phyloP scores from a whole-genome alignment of 2,329 filamentous ascomycete genomes.

The Xylaria polymorpha region DNA sequence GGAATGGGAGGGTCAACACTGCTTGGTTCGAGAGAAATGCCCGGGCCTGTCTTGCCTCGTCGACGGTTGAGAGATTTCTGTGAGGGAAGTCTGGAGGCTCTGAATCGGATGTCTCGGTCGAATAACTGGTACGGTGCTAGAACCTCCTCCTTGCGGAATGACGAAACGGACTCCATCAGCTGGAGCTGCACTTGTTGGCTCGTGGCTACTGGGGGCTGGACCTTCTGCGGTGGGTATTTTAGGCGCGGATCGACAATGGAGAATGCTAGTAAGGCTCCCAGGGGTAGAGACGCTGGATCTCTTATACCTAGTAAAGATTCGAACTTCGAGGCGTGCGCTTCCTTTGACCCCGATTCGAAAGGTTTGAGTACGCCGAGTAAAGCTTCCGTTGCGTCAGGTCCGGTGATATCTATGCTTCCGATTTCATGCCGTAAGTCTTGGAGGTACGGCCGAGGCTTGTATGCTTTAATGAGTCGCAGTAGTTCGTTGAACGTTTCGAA shows the following conservation, averaged over 20 bases:
- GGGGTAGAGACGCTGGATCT: slow-evolving; percentile 76
- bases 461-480: slow-evolving; percentile 66
- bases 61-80: slow-evolving; percentile 86
- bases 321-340: slow-evolving; percentile 62
- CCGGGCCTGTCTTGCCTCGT: slow-evolving; percentile 71
- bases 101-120: slow-evolving; percentile 72
- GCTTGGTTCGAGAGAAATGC: slow-evolving; percentile 67
- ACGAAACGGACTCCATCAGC: slow-evolving; percentile 70
- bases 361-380: slow-evolving; percentile 75
- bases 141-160: slow-evolving; percentile 73
- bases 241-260: slow-evolving; percentile 82
- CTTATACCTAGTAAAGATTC: slow-evolving; percentile 67
- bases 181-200: slow-evolving; percentile 40
- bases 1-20: slow-evolving; percentile 80
- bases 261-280: slow-evolving; percentile 77
- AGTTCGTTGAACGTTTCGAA: slow-evolving; percentile 74
- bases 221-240: slow-evolving; percentile 74
- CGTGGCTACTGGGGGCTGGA: slow-evolving; percentile 54
- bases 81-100: slow-evolving; percentile 73
- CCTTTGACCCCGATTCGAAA: slow-evolving; percentile 51
- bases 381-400: slow-evolving; percentile 81
- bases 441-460: slow-evolving; percentile 70
- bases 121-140: slow-evolving; percentile 70
- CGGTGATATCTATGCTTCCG: slow-evolving; percentile 68
- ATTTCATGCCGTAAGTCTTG: slow-evolving; percentile 78